phyloP scores from a whole-genome alignment of 2,329 filamentous ascomycete species.

The Cytospora leucostoma region DNA sequence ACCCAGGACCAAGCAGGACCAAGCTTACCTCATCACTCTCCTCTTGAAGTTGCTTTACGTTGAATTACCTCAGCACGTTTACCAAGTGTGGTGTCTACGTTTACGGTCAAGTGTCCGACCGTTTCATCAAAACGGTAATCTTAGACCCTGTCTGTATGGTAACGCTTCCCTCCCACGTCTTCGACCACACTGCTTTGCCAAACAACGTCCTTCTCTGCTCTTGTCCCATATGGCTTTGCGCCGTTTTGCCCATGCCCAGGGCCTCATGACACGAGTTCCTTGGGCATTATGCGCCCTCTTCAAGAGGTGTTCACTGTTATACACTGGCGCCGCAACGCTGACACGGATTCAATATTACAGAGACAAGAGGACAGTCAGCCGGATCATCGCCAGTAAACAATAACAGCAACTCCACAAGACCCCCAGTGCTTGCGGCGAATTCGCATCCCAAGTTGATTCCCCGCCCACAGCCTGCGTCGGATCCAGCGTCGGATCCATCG shows the following conservation, averaged over 20 bases:
- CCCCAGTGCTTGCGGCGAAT: constrained; percentile 20
- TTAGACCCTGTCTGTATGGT: not conserved
- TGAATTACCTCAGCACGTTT: constrained; percentile 13
- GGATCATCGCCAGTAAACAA: constrained; percentile 15
- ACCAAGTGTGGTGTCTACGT: not conserved
- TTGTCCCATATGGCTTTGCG: not conserved
- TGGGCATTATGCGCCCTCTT: not conserved
- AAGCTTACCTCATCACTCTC: constrained; percentile 27
- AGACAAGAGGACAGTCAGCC: constrained; percentile 24
- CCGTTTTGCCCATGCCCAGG: not conserved
- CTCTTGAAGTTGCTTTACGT: not conserved
- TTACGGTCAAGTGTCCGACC: constrained; percentile 22
- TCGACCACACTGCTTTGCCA: not conserved
- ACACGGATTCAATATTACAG: constrained; percentile 18
- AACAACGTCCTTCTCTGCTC: not conserved
- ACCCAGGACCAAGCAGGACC: not conserved
- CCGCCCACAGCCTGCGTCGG: constrained; percentile 24
- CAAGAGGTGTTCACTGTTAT: not conserved
- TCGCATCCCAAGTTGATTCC: constrained; percentile 24
- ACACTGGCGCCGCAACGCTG: constrained; percentile 14
- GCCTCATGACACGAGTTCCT: constrained; percentile 6
- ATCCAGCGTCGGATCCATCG: constrained; percentile 24
- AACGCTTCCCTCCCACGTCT: not conserved
- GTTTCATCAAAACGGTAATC: constrained; percentile 20
- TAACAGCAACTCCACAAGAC: constrained; percentile 13